phyloP scores from a whole-genome alignment of 306 rosid species.

The Glycyrrhiza uralensis region DNA sequence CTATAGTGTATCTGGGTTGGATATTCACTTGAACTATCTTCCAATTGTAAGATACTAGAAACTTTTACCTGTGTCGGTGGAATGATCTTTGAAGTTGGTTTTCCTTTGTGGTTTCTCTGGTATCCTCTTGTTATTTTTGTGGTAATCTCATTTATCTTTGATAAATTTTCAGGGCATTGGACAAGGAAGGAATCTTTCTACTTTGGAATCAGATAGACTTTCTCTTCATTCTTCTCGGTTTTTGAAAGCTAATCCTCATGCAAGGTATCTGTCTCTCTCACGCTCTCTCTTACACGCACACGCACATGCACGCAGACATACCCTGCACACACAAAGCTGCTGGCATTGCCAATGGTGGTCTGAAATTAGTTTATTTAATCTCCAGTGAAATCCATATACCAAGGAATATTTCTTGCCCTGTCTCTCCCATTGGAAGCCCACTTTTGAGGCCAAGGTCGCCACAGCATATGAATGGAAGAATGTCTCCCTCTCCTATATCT shows the following conservation, averaged over 20 bases:
- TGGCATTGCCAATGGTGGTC: slow-evolving; percentile 8
- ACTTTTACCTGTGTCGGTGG: background rate
- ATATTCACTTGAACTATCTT: background rate
- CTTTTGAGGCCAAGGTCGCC: slow-evolving; percentile 82
- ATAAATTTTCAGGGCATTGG: slow-evolving; percentile 60
- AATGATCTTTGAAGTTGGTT: background rate
- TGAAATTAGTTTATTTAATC: slow-evolving; percentile 28
- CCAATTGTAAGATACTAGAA: background rate
- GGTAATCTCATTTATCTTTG: slow-evolving; percentile 14
- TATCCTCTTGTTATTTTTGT: background rate
- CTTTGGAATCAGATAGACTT: slow-evolving; percentile 74
- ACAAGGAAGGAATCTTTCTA: slow-evolving; percentile 50
- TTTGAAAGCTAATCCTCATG: slow-evolving; percentile 52
- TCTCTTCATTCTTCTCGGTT: slow-evolving; percentile 75
- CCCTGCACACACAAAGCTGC: background rate
- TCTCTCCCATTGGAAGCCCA: slow-evolving; percentile 95
- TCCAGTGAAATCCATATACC: slow-evolving; percentile 76
- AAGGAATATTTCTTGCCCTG: slow-evolving; percentile 83
- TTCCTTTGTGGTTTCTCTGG: background rate
- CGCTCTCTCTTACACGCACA: slow-evolving; percentile 3
- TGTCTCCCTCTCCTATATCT: slow-evolving; percentile 94
- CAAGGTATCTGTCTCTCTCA: slow-evolving; percentile 54
- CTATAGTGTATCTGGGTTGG: background rate
- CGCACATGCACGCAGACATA: background rate
- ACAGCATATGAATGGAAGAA: slow-evolving; percentile 71